phyloP scores from a whole-genome alignment of 2,329 filamentous ascomycete species.

The Paraconiothyrium brasiliense region DNA sequence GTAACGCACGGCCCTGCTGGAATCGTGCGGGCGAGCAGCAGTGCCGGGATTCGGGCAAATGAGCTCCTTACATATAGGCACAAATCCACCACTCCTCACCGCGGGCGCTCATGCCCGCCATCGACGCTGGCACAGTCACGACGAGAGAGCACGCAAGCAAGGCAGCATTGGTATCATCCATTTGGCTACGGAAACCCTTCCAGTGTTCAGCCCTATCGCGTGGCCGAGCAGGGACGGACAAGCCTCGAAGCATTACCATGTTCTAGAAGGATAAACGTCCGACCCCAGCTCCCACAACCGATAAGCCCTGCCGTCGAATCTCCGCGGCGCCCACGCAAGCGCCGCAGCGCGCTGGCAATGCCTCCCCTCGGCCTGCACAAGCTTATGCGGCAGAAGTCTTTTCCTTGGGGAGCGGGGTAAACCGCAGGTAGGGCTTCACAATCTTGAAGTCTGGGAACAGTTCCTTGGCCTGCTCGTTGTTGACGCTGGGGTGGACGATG shows the following conservation, averaged over 20 bases:
- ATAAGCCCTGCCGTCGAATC: slow-evolving; percentile 12
- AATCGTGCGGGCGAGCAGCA: slow-evolving; percentile 10
- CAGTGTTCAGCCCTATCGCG: slow-evolving; percentile 27
- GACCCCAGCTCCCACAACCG: slow-evolving; percentile 13
- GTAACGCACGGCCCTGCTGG: slow-evolving; percentile 17
- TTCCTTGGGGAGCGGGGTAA: slow-evolving; percentile 67
- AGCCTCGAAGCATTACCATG: slow-evolving; percentile 23
- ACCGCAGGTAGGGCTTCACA: slow-evolving; percentile 70
- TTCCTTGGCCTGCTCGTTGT: slow-evolving; percentile 66
- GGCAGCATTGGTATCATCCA: slow-evolving; percentile 10
- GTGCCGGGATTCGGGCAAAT: slow-evolving; percentile 9
- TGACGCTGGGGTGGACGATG: slow-evolving; percentile 68
- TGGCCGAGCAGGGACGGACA: slow-evolving; percentile 16
- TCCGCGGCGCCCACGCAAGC: slow-evolving; percentile 9
- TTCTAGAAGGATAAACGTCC: slow-evolving; percentile 35
- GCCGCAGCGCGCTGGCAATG: slow-evolving; percentile 13
- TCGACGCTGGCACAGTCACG: not conserved
- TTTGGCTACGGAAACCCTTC: slow-evolving; percentile 19
- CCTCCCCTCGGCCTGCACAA: slow-evolving; percentile 12
- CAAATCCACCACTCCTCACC: not conserved
- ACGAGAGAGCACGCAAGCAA: not conserved
- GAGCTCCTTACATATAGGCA: slow-evolving; percentile 1
- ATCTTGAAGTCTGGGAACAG: slow-evolving; percentile 68
- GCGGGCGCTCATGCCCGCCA: not conserved
- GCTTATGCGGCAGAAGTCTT: slow-evolving; percentile 60